Percentiles rank a stretch among this genome's conserved stretches.
phyloP scores from a whole-genome alignment of 768 basidiomycete species.

The Leccinum subgranulosum region DNA sequence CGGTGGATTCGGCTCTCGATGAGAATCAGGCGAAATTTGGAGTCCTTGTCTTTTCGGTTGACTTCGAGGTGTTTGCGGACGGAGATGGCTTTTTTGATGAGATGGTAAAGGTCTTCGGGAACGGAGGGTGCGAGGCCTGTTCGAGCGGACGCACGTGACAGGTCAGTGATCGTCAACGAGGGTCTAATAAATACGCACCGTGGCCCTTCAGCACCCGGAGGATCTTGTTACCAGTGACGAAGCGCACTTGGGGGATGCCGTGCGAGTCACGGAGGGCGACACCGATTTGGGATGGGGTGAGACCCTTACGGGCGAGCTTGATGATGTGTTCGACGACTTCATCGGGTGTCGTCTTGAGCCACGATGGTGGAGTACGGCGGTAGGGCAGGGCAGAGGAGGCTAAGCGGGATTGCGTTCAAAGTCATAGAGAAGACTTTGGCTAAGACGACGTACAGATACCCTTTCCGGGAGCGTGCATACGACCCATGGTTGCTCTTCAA shows the following conservation, averaged over 20 bases:
- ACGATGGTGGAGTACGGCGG: conserved; percentile 89
- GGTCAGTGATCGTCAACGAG: conserved; percentile 1
- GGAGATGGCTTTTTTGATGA: conserved; percentile 99
- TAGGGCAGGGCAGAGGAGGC: conserved; percentile 94
- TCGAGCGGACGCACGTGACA: background rate
- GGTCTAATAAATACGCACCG: conserved; percentile 50
- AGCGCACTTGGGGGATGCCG: conserved; percentile 97
- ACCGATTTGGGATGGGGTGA: conserved; percentile 97
- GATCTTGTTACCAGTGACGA: conserved; percentile 99
- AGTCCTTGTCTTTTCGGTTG: conserved; percentile 99
- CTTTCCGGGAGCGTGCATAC: conserved; percentile 99
- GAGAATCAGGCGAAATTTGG: conserved; percentile 93
- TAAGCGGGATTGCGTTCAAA: conserved; percentile 36
- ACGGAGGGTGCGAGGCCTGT: conserved; percentile 89
- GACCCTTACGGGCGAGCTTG: conserved; percentile 97
- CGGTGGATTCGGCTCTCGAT: conserved; percentile 99
- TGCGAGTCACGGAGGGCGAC: conserved; percentile 97
- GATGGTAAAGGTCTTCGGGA: conserved; percentile 99
- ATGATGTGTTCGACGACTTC: conserved; percentile 95
- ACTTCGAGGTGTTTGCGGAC: conserved; percentile 98
- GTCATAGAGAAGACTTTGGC: background rate
- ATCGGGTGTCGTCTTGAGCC: conserved; percentile 95
- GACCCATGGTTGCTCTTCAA: conserved; percentile 70
- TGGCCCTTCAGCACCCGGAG: conserved; percentile 94
- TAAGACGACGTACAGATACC: conserved; percentile 82